Evolutionary conservation across 2,329 filamentous ascomycete species (phyloP), one percentile per base, ranked within the genome.

Genomic region (Myrmaecium sp.): DNA sequence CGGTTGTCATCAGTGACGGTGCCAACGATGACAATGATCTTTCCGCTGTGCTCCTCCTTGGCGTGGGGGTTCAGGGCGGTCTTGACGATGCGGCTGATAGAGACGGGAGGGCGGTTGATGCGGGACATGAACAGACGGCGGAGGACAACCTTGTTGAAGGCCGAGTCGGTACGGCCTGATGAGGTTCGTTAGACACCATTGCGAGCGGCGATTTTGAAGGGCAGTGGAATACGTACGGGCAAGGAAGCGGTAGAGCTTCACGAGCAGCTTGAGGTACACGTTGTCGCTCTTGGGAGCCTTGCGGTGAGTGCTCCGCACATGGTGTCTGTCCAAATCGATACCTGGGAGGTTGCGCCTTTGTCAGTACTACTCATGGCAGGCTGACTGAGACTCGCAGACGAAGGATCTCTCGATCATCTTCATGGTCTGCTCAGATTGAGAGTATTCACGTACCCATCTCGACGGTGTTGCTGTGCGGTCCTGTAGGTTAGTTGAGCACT

Each of bases 121-220:
- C 84, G 82, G 60, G 83, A 93, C 81, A 89, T 93, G 57, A 93
- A 93, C 36, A 98, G 78, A 53, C 89, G 81, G 59, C 86, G 83
- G 51, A 98, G 80, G 55, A 98, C 74, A 51, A 89, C 80, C 71
- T 93, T 91, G 79, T 98, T 98, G 80, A 98, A 98, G 65, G 71
- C 72, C 42, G 82, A 72, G 60, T 95, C 89, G 57, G 89, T 98
- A 56, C 89, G 84, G 64, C 83, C 81, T 91, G 47, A 14, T 23
- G 10, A 9, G 21, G 8, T 16, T 24, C 5, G 18, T 13, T 10
- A 21, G 18, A 7, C 7, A 20, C 7, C n/a, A 7, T 16, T 11
- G 24, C 7, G 7, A 14, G 7, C 21, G 14, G 5, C 21, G 21
- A 23, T 28, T 22, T 20, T 14, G 30, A 7, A 9, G 16, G 21